Conservation (phyloP, 2,329 filamentous ascomycete species). For the Trichoderma sp. region DNA sequence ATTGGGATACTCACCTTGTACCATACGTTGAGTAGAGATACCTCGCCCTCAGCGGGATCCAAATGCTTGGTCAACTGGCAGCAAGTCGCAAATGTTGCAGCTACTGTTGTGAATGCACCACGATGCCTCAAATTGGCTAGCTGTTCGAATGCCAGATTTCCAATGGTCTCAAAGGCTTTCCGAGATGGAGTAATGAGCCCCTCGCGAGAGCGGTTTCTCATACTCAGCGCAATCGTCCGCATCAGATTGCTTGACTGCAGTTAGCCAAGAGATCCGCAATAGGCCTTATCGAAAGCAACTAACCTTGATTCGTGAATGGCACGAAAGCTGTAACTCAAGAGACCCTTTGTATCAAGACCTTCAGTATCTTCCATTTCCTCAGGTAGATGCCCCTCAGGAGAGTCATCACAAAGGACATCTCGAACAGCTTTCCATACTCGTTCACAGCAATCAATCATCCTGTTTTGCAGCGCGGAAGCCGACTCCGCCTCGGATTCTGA, state of each 20-base stretch:
- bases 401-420: constrained; percentile 84
- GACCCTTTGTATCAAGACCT: constrained; percentile 78
- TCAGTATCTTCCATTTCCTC: constrained; percentile 71
- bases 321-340: constrained; percentile 92
- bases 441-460: constrained; percentile 59
- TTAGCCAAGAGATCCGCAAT: constrained; percentile 18
- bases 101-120: constrained; percentile 90
- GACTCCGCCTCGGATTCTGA: constrained; percentile 35
- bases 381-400: constrained; percentile 82
- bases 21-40: constrained; percentile 62
- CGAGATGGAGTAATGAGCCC: constrained; percentile 48
- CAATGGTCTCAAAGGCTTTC: constrained; percentile 63
- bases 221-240: constrained; percentile 57
- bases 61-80: constrained; percentile 63
- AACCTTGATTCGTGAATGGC: constrained; percentile 93
- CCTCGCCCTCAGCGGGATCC: constrained; percentile 31
- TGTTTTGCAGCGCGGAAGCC: constrained; percentile 46
- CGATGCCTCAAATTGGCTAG: constrained; percentile 81
- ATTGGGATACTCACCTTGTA: constrained; percentile 54
- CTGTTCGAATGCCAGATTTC: constrained; percentile 75
- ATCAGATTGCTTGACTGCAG: constrained; percentile 61
- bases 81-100: constrained; percentile 79
- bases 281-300: constrained; percentile 15
- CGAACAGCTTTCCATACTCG: constrained; percentile 76
- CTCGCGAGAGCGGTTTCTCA: constrained; percentile 45